These are phyloP conservation scores for Ogataea wickerhamii DNA, from an alignment of 805 yeast species.

Conservation along the genomic window DNA sequence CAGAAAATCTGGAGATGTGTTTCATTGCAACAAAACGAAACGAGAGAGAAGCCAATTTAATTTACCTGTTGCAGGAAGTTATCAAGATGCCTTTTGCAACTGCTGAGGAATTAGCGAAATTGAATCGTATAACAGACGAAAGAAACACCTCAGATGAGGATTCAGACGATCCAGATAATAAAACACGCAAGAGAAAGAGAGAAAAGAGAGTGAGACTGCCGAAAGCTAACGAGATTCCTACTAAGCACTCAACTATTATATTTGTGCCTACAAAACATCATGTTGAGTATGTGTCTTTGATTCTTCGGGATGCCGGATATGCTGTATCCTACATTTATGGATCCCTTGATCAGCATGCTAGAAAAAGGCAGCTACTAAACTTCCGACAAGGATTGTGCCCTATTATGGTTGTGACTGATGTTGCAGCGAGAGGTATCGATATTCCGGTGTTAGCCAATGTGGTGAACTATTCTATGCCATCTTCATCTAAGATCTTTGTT, in stretches of 20 bases:
- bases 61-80: conserved; percentile 74
- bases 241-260: conserved; percentile 81
- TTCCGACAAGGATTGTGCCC: conserved; percentile 83
- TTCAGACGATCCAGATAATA: conserved; percentile 37
- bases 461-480: conserved; percentile 84
- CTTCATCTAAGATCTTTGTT: conserved; percentile 87
- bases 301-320: conserved; percentile 76
- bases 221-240: conserved; percentile 79
- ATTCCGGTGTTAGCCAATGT: conserved; percentile 95
- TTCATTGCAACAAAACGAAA: conserved; percentile 75
- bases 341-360: conserved; percentile 89
- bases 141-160: conserved; percentile 54
- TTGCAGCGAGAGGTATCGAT: conserved; percentile 98
- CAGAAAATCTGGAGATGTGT: conserved; percentile 88
- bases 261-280: conserved; percentile 98
- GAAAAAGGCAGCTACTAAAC: conserved; percentile 81
- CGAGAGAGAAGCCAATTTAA: conserved; percentile 86
- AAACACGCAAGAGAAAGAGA: conserved; percentile 32
- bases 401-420: conserved; percentile 94
- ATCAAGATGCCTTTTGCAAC: conserved; percentile 82
- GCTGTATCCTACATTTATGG: conserved; percentile 89
- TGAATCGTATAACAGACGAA: conserved; percentile 45
- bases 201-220: conserved; percentile 59
- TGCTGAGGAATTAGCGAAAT: conserved; percentile 56
- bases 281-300: conserved; percentile 79